Base-by-base conservation (phyloP, 768 basidiomycete genomes). In the Leccinum ochraceum region DNA sequence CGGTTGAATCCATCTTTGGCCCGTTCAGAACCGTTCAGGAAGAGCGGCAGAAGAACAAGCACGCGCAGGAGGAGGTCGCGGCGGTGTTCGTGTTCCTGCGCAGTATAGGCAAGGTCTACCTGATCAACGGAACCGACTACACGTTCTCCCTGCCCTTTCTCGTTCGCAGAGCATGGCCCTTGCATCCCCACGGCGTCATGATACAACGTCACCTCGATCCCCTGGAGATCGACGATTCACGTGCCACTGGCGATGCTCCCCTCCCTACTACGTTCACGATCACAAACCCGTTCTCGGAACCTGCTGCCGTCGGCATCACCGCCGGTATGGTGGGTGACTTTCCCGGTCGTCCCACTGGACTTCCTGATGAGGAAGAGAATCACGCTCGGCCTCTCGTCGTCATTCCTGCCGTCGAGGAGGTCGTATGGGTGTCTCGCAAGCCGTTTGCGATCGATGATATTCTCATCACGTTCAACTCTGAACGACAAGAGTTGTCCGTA, bases 181-280 rank as follows among this genome's bases (percentile, higher is more conserved):
- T 92, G 22, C 80, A 79, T 59, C 92, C 92, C 1, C 87, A 90
- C 63, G 92, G 92, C 1, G 82, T 94, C 24, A 79, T 94, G 76
- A 83, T 94, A 48, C 89, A 94, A 66, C 80, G 92, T 28, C 83
- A 84, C 5, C 77, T 92, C 53, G 89, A 90, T 65, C 78, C 82
- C 1, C 76, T 78, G 6, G 92, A 94, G 70, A 68, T 87, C 6
- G 78, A 82, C 17, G 90, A 92, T 57, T 86, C 86, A 3, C 81
- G 83, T 53, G 67, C 78, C n/a, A 82, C 84, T 0, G 88, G 87
- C 10, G 87, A 92, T 42, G 78, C 82, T 17, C 79, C 85, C 0
- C 78, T 93, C n/a, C 90, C 92, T 0, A 92, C 90, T 14, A 82
- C 94, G 26, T 94, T 93, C 72, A 85, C 88, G 17, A 77, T 94